Percentiles rank a stretch among this genome's conserved stretches.
Evolutionary conservation across 306 rosid genomes (phyloP).

Genomic region (Acacia acuminata): DNA sequence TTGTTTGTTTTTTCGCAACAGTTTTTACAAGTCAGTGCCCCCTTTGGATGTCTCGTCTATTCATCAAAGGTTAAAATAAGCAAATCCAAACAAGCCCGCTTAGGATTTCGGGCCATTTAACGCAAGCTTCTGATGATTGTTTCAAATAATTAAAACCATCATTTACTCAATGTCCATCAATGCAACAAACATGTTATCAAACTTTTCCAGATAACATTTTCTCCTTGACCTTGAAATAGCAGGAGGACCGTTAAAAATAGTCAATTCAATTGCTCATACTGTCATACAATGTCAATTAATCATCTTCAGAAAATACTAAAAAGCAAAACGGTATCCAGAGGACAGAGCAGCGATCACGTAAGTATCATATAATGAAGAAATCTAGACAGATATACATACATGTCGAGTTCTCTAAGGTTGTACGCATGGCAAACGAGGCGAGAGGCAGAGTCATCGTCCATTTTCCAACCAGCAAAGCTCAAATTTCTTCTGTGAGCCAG

Average conservation of each 20-base stretch:
- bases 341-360: neutral
- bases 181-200: neutral
- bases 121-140: neutral
- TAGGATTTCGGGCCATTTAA: neutral
- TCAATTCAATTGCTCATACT: neutral
- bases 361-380: neutral
- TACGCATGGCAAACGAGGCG: conserved; percentile 79
- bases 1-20: neutral
- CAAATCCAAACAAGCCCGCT: no score
- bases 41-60: neutral
- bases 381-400: conserved; percentile 34
- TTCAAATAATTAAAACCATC: neutral
- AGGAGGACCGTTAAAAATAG: neutral
- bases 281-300: neutral
- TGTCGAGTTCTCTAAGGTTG: conserved; percentile 74
- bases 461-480: conserved; percentile 85
- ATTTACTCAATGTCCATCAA: neutral
- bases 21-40: neutral
- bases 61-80: neutral
- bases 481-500: conserved; percentile 61
- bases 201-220: neutral
- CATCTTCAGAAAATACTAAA: neutral
- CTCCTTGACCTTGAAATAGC: neutral
- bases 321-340: neutral
- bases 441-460: conserved; percentile 90